Conservation (phyloP, 1,139 yeast genomes). For the Saccharomyces hybrid region DNA sequence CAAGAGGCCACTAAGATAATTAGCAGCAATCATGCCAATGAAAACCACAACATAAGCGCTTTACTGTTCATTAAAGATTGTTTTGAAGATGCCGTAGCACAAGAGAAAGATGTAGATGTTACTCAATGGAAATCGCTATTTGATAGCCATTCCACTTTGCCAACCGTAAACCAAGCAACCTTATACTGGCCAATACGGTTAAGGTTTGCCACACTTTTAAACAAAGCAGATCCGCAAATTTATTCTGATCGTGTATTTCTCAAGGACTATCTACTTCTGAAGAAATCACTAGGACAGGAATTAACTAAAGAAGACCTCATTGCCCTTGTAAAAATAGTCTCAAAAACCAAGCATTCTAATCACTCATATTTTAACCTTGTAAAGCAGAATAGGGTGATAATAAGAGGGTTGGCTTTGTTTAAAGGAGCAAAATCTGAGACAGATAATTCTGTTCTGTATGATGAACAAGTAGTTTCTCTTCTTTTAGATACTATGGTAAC, state of each 20-base stretch:
- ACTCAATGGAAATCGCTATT: slow-evolving; percentile 14
- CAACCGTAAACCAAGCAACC: slow-evolving; percentile 6
- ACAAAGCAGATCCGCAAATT: slow-evolving; percentile 8
- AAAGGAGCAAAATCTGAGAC: slow-evolving; percentile 8
- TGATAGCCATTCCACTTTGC: slow-evolving; percentile 12
- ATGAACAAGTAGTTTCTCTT: slow-evolving; percentile 16
- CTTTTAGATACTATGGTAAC: slow-evolving; percentile 16
- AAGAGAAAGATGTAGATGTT: slow-evolving; percentile 6
- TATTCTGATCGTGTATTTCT: slow-evolving; percentile 10
- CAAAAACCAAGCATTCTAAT: slow-evolving; percentile 5
- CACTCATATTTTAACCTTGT: slow-evolving; percentile 12
- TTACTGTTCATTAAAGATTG: neutral
- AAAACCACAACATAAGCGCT: neutral
- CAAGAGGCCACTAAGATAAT: neutral
- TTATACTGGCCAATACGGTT: slow-evolving; percentile 19
- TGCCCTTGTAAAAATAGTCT: slow-evolving; percentile 14
- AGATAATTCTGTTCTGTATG: slow-evolving; percentile 12
- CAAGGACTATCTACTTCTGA: slow-evolving; percentile 19
- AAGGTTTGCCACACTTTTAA: slow-evolving; percentile 14
- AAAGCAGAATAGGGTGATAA: slow-evolving; percentile 13
- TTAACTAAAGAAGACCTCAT: slow-evolving; percentile 19
- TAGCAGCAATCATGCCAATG: neutral
- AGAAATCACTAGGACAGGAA: slow-evolving; percentile 15
- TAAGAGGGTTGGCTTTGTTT: slow-evolving; percentile 14
- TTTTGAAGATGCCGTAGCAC: slow-evolving; percentile 5